A percentile compares a stretch with the other conserved stretches of the same genome.
Conservation (phyloP, 495 filamentous ascomycete genomes). For the Hypoxylon fragiforme region DNA sequence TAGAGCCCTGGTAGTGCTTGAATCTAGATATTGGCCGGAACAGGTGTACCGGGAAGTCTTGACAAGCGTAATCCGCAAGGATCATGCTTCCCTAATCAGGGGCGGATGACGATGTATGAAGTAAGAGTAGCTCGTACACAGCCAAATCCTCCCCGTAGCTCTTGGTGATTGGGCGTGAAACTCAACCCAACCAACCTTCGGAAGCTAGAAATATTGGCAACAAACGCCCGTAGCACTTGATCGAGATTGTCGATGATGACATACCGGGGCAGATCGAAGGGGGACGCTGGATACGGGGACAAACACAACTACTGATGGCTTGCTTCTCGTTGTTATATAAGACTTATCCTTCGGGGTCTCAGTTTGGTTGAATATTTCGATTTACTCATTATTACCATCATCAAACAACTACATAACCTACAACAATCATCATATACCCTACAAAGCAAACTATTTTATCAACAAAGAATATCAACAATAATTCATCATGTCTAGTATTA, state of each 20-base stretch:
- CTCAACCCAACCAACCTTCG: background rate
- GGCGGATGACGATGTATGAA: slow-evolving; percentile 36
- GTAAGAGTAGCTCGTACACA: slow-evolving; percentile 21
- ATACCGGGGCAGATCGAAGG: slow-evolving; percentile 15
- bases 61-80: slow-evolving; percentile 7
- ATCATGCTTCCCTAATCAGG: slow-evolving; percentile 12
- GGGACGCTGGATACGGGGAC: slow-evolving; percentile 1
- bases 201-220: slow-evolving; percentile 17
- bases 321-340: slow-evolving; percentile 17
- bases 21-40: slow-evolving; percentile 5
- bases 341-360: background rate
- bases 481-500: slow-evolving; percentile 64
- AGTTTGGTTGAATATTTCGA: background rate
- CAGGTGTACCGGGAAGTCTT: slow-evolving; percentile 15
- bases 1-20: background rate
- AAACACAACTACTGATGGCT: slow-evolving; percentile 1
- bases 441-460: no score
- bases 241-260: slow-evolving; percentile 33
- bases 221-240: slow-evolving; percentile 14
- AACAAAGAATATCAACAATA: no score
- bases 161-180: slow-evolving; percentile 19
- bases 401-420: slow-evolving; percentile 11
- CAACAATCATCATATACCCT: no score
- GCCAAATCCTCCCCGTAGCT: slow-evolving; percentile 1
- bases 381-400: background rate